Evolutionary conservation across 2,329 filamentous ascomycete genomes (phyloP), one percentile per base, ranked within the genome.

Genomic region (Stachybotrys chartarum): DNA sequence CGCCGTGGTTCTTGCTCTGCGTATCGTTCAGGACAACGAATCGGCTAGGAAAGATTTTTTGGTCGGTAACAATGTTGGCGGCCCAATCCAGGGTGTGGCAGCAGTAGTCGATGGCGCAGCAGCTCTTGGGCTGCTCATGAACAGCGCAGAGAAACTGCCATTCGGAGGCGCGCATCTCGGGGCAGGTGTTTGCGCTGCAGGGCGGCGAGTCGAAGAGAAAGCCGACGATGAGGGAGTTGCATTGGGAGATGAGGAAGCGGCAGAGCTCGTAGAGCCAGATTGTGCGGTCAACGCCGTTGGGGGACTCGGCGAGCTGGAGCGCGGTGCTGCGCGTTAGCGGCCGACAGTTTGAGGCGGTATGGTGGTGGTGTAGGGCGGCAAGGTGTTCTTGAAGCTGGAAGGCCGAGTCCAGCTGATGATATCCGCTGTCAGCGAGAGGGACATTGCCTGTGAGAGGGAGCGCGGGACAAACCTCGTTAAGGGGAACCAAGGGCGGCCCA

Each of bases 71-170:
- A 18, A 93, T 89, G 65, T 95, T 96, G 56, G 91, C 92, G 3
- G 94, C 94, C 91, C 93, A 97, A 75, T 99, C 94, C 48, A 99
- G 85, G 0, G 94, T 99, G 70, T 99, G 94, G 70, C 93, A 97
- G 80, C 92, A 97, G 75, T 99, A 99, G 74, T 99, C 94, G 67
- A 99, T 97, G 53, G 94, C 94, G 72, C 93, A 97, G 77, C 94
- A 99, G 65, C 88, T 90, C 75, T 97, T 97, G 51, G 94, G 94
- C 52, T 91, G 88, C 68, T 97, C 93, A 70, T 99, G 94, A 3
- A 97, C 94, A 52, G 94, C 94, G 75, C 94, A 99, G 51, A 99
- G 84, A 67, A 97, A 99, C 74, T 99, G 94, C 94, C 94, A 99
- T 76, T 99, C 93, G 32, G 90, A 94, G 3, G 94, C 94, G 67